phyloP scores from a whole-genome alignment of 148 eudicot genomes.

The Suaeda aralocaspica region DNA sequence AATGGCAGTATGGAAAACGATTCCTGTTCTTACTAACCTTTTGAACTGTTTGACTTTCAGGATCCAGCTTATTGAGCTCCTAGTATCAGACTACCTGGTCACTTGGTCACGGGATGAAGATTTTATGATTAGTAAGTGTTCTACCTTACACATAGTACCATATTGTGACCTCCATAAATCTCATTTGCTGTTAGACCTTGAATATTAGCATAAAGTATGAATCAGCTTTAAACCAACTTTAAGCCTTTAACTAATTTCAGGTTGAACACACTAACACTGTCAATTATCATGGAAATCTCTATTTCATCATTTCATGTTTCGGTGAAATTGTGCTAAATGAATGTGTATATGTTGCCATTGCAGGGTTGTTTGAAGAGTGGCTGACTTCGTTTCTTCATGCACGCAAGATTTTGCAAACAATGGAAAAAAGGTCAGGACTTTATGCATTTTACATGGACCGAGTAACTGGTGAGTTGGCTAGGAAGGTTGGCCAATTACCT shows the following conservation, averaged over 20 bases:
- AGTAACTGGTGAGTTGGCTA: slow-evolving; percentile 57
- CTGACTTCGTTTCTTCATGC: slow-evolving; percentile 53
- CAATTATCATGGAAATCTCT: background rate
- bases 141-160: background rate
- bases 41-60: slow-evolving; percentile 40
- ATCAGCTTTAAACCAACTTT: background rate
- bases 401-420: slow-evolving; percentile 50
- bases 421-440: slow-evolving; percentile 68
- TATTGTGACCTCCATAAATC: background rate
- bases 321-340: background rate
- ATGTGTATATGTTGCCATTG: slow-evolving; percentile 10
- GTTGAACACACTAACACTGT: background rate
- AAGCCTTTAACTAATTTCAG: background rate
- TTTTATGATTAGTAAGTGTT: slow-evolving; percentile 55
- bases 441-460: slow-evolving; percentile 84
- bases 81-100: slow-evolving; percentile 59
- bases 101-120: slow-evolving; percentile 55
- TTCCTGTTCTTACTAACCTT: slow-evolving; percentile 2
- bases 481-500: slow-evolving; percentile 48
- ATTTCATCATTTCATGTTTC: background rate
- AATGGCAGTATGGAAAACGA: background rate
- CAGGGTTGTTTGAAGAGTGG: slow-evolving; percentile 85
- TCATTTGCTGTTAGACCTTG: background rate
- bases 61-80: slow-evolving; percentile 84
- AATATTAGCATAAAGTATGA: background rate